These are phyloP conservation scores for Eutypa lata DNA, from an alignment of 2,329 filamentous ascomycete genomes.

Conservation along the genomic window DNA sequence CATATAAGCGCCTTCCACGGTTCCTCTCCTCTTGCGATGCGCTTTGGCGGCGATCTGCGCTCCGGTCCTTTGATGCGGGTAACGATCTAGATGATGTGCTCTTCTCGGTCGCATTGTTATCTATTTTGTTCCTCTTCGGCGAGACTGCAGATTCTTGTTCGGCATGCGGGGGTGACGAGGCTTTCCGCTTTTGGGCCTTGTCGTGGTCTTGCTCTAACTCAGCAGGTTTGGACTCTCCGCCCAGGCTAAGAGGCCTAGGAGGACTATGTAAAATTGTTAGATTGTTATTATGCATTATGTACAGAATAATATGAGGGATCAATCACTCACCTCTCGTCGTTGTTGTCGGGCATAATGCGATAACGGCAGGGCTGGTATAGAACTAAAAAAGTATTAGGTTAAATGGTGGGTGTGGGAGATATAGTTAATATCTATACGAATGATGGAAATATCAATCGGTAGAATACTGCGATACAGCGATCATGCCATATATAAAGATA, in stretches of 20 bases:
- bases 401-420: too few relatives aligned
- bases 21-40: slow-evolving; percentile 70
- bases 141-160: slow-evolving; percentile 19
- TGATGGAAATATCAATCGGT: too few relatives aligned
- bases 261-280: slow-evolving; percentile 2
- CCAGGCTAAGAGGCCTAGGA: slow-evolving; percentile 11
- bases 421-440: too few relatives aligned
- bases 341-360: background rate
- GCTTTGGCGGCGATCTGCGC: slow-evolving; percentile 35
- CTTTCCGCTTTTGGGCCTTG: slow-evolving; percentile 30
- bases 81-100: slow-evolving; percentile 9
- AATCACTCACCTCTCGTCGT: background rate
- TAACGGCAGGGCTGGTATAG: background rate
- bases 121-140: slow-evolving; percentile 22
- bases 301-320: background rate
- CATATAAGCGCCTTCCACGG: slow-evolving; percentile 81
- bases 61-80: slow-evolving; percentile 10
- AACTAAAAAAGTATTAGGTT: background rate
- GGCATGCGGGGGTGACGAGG: slow-evolving; percentile 16
- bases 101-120: slow-evolving; percentile 10
- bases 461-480: too few relatives aligned
- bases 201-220: slow-evolving; percentile 11
- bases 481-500: too few relatives aligned
- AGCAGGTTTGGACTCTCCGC: slow-evolving; percentile 9
- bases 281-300: background rate